Percentiles rank a stretch among this genome's conserved stretches.
Conservation (phyloP, 805 yeast species). For the Starmerella apis region DNA sequence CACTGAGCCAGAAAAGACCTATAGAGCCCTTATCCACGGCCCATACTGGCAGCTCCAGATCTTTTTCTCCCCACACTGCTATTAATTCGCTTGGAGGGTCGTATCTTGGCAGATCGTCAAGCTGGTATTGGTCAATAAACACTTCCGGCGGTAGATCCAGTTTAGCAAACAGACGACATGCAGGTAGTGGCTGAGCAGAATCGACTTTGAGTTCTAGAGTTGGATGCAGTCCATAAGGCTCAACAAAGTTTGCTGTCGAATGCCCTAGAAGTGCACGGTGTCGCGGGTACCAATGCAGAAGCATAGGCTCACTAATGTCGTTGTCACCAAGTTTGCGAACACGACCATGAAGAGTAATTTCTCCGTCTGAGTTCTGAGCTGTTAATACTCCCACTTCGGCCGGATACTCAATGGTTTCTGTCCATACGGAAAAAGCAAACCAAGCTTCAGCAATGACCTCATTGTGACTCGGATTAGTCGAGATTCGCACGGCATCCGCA, state of each 20-base stretch:
- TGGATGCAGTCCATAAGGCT: conserved; percentile 27
- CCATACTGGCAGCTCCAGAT: conserved; percentile 49
- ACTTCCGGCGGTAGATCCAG: conserved; percentile 39
- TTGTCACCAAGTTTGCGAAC: conserved; percentile 14
- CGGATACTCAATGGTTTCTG: conserved; percentile 4
- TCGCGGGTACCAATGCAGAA: conserved; percentile 22
- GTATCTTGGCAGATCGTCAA: conserved; percentile 30
- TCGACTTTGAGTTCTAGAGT: conserved; percentile 10
- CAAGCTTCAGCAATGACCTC: conserved; percentile 26
- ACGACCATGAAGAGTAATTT: conserved; percentile 15
- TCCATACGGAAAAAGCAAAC: conserved; percentile 15
- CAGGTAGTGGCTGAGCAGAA: conserved; percentile 16
- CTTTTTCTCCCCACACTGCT: conserved; percentile 45
- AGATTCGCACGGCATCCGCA: conserved; percentile 11
- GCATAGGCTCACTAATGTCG: conserved; percentile 16
- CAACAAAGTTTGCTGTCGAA: conserved; percentile 5
- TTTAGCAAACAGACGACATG: conserved; percentile 39
- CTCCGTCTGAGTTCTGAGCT: not conserved
- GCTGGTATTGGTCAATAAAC: conserved; percentile 49
- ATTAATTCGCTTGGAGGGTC: conserved; percentile 30
- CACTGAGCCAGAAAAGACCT: conserved; percentile 31
- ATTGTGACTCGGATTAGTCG: conserved; percentile 5
- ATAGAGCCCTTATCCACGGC: conserved; percentile 38
- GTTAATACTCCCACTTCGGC: conserved; percentile 24
- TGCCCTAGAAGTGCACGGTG: conserved; percentile 5